Evolutionary conservation across 2,329 filamentous ascomycete species (phyloP), one percentile per base, ranked within the genome.

Genomic region (Xylaria sp.): DNA sequence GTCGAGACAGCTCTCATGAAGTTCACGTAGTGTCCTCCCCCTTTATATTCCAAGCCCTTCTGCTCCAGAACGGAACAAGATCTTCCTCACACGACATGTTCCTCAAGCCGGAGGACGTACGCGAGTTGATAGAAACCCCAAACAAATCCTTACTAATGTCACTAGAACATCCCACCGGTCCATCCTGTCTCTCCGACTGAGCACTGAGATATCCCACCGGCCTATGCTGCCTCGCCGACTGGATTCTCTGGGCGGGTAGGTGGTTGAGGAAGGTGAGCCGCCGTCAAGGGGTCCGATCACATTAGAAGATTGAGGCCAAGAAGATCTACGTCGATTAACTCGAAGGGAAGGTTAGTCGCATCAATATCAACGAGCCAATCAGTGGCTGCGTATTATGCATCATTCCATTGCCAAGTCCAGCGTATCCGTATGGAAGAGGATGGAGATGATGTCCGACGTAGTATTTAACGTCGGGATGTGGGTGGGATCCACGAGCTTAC

Each of bases 41-140:
- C 70, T 75, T 75, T 69, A 67, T 69, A 66, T 62, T 21, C 42
- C 21, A 32, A 60, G 13, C 23, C 23, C 50, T 57, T 40, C 48
- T 40, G 27, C 27, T 48, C 63, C 18, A 10, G 23, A 23, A 25
- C 58, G 48, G 48, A 55, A 48, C 35, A 40, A 2, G 50, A 57
- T 53, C 58, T 18, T 66, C 57, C 40, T 67, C 48, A 23, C 35
- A n/a, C 12, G 40, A 60, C 21, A 48, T 32, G 23, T 51, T 65
- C 32, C 42, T 60, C 25, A 42, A 60, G 42, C 40, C 5, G 8
- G 48, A 50, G 18, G 29, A 60, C 32, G 23, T 21, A 9, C 5
- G 23, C 25, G 18, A 57, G 57, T 25, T 32, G 51, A 9, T 47
- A 4, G 23, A 25, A 61, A 29, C 27, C 50, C 62, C 57, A 60